phyloP scores from a whole-genome alignment of 805 yeast species.

The Candida golubevii region DNA sequence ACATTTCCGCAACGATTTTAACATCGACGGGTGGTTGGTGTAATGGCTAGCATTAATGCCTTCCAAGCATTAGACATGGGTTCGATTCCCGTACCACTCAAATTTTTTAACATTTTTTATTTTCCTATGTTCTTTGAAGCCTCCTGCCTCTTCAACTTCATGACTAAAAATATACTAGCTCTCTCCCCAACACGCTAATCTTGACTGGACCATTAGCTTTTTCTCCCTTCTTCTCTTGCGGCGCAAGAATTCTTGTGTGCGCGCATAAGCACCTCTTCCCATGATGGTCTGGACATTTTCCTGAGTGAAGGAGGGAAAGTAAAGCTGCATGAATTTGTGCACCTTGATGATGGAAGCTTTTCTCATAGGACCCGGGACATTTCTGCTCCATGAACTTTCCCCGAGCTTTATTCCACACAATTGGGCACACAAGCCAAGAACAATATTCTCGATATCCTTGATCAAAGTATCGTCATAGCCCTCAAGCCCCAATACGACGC shows the following conservation, averaged over 20 bases:
- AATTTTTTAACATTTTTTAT: constrained; percentile 19
- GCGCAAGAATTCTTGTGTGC: constrained; percentile 14
- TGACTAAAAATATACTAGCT: too few relatives aligned
- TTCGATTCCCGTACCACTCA: constrained; percentile 91
- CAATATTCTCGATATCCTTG: constrained; percentile 47
- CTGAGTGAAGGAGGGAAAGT: constrained; percentile 48
- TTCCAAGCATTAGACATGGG: constrained; percentile 94
- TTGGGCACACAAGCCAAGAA: constrained; percentile 49
- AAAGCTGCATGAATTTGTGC: constrained; percentile 40
- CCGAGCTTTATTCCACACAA: constrained; percentile 72
- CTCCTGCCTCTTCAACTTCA: too few relatives aligned
- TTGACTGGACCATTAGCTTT: neutral
- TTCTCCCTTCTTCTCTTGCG: constrained; percentile 10
- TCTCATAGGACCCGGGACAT: constrained; percentile 56
- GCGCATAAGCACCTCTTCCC: constrained; percentile 70
- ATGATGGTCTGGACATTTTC: constrained; percentile 65
- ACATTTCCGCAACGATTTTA: too few relatives aligned
- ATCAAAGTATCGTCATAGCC: constrained; percentile 48
- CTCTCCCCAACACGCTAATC: neutral
- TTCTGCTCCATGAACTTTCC: constrained; percentile 79
- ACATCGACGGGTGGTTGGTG: constrained; percentile 93
- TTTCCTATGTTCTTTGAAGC: neutral
- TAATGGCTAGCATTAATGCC: constrained; percentile 91
- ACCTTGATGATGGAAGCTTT: constrained; percentile 45
- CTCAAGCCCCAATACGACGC: constrained; percentile 12